phyloP scores from a whole-genome alignment of 1,139 yeast genomes.

The Lodderomyces metapsilosis region DNA sequence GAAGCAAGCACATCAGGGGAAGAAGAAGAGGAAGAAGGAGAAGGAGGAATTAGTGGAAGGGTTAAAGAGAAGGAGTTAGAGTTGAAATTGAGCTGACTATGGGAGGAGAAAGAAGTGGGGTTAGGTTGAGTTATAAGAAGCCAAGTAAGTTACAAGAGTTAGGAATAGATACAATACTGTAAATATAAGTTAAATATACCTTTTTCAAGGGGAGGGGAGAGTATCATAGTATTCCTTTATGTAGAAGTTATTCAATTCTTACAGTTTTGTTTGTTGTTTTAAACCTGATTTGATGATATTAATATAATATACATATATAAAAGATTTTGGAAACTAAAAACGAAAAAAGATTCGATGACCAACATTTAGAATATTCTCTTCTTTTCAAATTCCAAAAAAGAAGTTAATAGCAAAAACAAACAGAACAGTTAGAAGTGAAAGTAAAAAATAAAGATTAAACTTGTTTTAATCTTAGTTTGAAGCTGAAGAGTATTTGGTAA shows the following conservation, averaged over 20 bases:
- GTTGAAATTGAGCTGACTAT: background rate
- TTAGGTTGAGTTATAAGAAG: too few species aligned
- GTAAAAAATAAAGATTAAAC: background rate
- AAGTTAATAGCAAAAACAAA: background rate
- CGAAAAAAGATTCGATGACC: conserved; percentile 14
- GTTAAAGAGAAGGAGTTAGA: background rate
- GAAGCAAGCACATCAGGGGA: background rate
- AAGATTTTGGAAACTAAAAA: conserved; percentile 1
- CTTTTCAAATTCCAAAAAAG: background rate
- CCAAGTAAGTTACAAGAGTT: too few species aligned
- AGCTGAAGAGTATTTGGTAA: conserved; percentile 96
- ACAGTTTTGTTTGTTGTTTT: too few species aligned
- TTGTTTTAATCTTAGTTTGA: conserved; percentile 37
- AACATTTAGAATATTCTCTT: conserved; percentile 6
- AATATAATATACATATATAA: conserved; percentile 8
- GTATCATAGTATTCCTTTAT: too few species aligned
- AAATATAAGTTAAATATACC: too few species aligned
- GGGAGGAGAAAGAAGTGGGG: background rate
- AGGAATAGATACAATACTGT: too few species aligned
- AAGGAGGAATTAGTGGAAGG: too few species aligned
- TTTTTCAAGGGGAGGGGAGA: too few species aligned
- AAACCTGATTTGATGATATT: background rate
- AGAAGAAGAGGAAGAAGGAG: too few species aligned
- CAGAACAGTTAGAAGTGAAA: conserved; percentile 7
- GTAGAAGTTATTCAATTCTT: too few species aligned